Percentiles rank a stretch among this genome's conserved stretches.
These are phyloP conservation scores for Endoconidiophora polonica DNA, from an alignment of 2,329 filamentous ascomycete genomes.

Conservation along the genomic window DNA sequence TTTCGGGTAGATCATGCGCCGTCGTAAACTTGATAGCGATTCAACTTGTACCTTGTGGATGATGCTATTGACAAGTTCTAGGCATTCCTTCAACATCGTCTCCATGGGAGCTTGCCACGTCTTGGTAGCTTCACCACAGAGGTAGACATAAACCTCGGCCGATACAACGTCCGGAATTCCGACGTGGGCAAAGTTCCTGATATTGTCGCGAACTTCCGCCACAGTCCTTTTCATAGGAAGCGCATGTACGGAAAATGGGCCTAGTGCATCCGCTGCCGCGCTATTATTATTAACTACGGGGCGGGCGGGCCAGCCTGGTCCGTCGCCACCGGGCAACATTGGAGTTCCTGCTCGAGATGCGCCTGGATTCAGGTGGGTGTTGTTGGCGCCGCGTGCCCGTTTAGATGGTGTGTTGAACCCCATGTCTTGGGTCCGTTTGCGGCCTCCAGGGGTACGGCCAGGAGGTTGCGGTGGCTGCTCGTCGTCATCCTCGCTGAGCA, in stretches of 20 bases:
- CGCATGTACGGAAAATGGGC: slow-evolving; percentile 25
- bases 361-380: slow-evolving; percentile 2
- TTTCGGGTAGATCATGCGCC: slow-evolving; percentile 33
- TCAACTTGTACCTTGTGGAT: slow-evolving; percentile 30
- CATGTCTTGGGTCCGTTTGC: slow-evolving; percentile 14
- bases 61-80: slow-evolving; percentile 21
- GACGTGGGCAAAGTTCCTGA: slow-evolving; percentile 35
- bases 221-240: slow-evolving; percentile 24
- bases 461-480: slow-evolving; percentile 15
- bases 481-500: slow-evolving; percentile 25
- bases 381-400: slow-evolving; percentile 17
- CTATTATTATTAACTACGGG: not conserved
- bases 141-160: slow-evolving; percentile 39
- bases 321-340: not conserved
- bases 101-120: slow-evolving; percentile 41
- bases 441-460: slow-evolving; percentile 9
- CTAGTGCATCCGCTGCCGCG: not conserved
- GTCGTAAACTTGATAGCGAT: slow-evolving; percentile 30
- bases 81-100: slow-evolving; percentile 30
- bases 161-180: slow-evolving; percentile 43
- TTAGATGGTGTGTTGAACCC: slow-evolving; percentile 21
- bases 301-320: not conserved
- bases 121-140: slow-evolving; percentile 38
- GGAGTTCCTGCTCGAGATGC: not conserved
- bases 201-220: slow-evolving; percentile 35